Evolutionary conservation across 164 flowering plant species (phyloP).

Genomic region (Chloranthus sessilifolius): DNA sequence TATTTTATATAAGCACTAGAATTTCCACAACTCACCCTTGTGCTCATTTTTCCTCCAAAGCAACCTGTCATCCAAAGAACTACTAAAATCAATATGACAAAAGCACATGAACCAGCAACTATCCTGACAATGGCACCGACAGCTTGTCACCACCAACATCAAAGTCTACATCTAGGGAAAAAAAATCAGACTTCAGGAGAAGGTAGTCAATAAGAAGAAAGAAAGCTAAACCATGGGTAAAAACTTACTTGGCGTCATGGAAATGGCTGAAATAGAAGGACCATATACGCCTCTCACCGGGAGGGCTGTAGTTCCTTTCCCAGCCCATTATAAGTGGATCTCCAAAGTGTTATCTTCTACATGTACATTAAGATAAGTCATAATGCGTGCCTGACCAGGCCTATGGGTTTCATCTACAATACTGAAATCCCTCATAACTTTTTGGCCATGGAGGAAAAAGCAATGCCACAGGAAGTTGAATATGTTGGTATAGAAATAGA

Average conservation of each 20-base stretch:
- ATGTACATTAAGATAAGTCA: conserved; percentile 6
- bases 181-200: conserved; percentile 1
- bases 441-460: conserved; percentile 23
- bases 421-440: conserved; percentile 36
- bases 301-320: conserved; percentile 68
- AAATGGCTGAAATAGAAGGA: conserved; percentile 76
- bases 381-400: conserved; percentile 15
- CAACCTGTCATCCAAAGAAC: conserved; percentile 42
- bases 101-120: conserved; percentile 29
- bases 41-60: conserved; percentile 43
- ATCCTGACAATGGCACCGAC: conserved; percentile 42
- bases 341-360: conserved; percentile 45
- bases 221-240: not conserved
- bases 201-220: not conserved
- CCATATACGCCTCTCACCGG: conserved; percentile 72
- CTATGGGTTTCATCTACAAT: conserved; percentile 37
- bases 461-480: no score
- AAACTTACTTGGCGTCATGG: conserved; percentile 65
- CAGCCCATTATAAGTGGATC: conserved; percentile 72
- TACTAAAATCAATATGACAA: conserved; percentile 26
- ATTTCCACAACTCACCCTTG: conserved; percentile 32
- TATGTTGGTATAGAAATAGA: no score
- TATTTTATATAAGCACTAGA: no score
- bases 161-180: conserved; percentile 46
- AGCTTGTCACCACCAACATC: conserved; percentile 10